Conservation (phyloP, 148 eudicot genomes). For the Rhododendron williamsianum region DNA sequence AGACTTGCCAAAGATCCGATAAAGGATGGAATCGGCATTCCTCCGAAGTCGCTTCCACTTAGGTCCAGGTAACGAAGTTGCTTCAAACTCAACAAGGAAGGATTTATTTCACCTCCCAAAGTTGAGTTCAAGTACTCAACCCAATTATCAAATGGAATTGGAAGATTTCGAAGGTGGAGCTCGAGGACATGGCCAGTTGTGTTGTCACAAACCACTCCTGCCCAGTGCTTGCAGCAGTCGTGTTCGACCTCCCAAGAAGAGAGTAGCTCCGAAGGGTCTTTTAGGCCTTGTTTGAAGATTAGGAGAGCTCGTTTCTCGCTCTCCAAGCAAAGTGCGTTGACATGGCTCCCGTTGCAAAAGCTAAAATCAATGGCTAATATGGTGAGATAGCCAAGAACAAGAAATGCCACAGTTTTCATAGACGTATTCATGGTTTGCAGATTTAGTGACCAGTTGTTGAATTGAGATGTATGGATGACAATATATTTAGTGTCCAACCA, state of each 20-base stretch:
- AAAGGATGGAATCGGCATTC: not conserved
- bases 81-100: not conserved
- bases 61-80: conserved; percentile 16
- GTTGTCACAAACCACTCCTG: conserved; percentile 8
- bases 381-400: not conserved
- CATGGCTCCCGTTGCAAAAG: not conserved
- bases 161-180: not conserved
- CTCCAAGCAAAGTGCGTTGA: not conserved
- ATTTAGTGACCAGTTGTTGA: too few relatives aligned
- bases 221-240: not conserved
- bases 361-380: not conserved
- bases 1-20: not conserved
- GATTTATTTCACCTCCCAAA: not conserved
- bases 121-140: not conserved
- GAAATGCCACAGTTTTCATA: too few relatives aligned
- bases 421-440: too few relatives aligned
- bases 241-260: not conserved
- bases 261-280: not conserved
- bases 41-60: conserved; percentile 6
- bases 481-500: too few relatives aligned
- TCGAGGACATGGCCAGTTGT: not conserved
- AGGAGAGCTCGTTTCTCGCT: not conserved
- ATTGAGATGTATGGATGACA: too few relatives aligned
- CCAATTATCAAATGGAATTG: too few relatives aligned
- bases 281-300: not conserved